Percentiles rank a stretch among this genome's conserved stretches.
Evolutionary conservation across 306 rosid species (phyloP).

Genomic region (Cicer yamashitae): DNA sequence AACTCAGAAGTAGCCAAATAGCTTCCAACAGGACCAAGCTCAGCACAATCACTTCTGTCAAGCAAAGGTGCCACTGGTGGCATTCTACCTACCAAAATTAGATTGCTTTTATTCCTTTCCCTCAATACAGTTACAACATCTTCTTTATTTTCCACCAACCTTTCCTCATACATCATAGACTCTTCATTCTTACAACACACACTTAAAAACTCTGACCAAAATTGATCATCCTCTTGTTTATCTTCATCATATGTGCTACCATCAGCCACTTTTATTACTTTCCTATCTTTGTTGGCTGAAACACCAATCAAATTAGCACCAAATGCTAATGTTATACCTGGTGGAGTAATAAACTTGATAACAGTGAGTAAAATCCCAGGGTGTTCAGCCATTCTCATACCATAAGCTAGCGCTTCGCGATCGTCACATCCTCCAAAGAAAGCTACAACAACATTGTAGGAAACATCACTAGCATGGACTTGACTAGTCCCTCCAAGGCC

Average conservation of each 20-base stretch:
- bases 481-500: constrained; percentile 72
- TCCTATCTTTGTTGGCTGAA: constrained; percentile 44
- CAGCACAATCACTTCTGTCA: constrained; percentile 56
- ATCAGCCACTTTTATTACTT: constrained; percentile 29
- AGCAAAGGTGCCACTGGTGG: constrained; percentile 55
- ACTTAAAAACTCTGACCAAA: constrained; percentile 49
- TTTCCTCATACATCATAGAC: constrained; percentile 57
- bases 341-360: constrained; percentile 45
- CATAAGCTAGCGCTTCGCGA: constrained; percentile 70
- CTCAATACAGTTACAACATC: constrained; percentile 46
- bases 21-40: constrained; percentile 75
- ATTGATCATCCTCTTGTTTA: constrained; percentile 47
- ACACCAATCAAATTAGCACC: constrained; percentile 54
- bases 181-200: constrained; percentile 33
- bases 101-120: constrained; percentile 52
- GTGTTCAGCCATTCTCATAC: constrained; percentile 74
- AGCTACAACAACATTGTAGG: constrained; percentile 50
- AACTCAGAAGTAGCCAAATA: constrained; percentile 68
- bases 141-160: constrained; percentile 51
- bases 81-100: constrained; percentile 62
- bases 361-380: constrained; percentile 62
- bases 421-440: constrained; percentile 74
- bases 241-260: constrained; percentile 29
- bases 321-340: constrained; percentile 52
- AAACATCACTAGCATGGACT: constrained; percentile 69